Base-by-base conservation (phyloP, 805 yeast genomes). In the Yamadazyma scolyti region DNA sequence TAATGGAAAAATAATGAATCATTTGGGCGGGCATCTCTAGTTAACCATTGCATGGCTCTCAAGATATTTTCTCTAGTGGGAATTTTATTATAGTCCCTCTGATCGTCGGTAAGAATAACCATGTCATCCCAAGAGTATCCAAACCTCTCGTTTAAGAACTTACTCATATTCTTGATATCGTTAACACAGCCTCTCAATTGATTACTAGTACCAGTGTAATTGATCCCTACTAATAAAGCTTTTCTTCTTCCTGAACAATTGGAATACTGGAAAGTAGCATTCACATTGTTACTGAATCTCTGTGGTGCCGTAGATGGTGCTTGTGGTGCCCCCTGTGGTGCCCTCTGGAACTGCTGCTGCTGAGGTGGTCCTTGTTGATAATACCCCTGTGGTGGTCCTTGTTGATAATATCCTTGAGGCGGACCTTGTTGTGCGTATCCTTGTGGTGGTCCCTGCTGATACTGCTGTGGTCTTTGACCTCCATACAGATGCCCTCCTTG, bases 31-130 rank as follows among this genome's bases (percentile, higher is more conserved):
- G 67, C 67, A 27, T 56, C 64, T 30, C 44, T 47, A 10, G 58
- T 62, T 25, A 61, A 41, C 67, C 67, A 61, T 37, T 55, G 55
- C 65, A 61, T 61, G n/a, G 60, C 67, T 19, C 65, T 42, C 18
- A 54, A 31, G 16, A 61, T 52, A 39, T 61, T 61, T n/a, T 47
- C 57, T 27, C 45, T 47, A 19, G 56, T 50, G 2, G 67, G 67
- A 12, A 60, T 42, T 23, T 63, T 46, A 4, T 58, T 58, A 32
- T 28, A 30, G 15, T 54, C 50, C 12, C 39, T 35, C 36, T 58
- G 65, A 44, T 61, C 65, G 34, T 61, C 67, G 22, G 65, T 59
- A 36, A 61, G 48, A 15, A 61, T 54, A 10, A 61, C 65, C 47
- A 61, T 61, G 34, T 61, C 63, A 15, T 61, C 65, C 51, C 53